Conservation (phyloP, 306 rosid genomes). For the Cicer chorassanicum region DNA sequence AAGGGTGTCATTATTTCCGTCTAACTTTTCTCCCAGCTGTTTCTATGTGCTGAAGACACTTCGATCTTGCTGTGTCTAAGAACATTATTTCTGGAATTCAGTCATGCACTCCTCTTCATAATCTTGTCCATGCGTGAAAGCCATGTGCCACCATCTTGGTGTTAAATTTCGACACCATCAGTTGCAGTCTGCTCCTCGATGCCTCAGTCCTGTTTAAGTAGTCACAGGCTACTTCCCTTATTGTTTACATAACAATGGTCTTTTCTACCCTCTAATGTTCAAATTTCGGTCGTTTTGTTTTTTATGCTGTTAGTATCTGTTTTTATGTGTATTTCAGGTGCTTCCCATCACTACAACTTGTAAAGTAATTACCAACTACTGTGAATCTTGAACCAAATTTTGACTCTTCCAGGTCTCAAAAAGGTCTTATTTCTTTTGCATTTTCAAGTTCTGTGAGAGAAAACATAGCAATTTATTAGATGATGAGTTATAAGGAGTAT, state of each 20-base stretch:
- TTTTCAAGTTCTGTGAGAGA: background rate
- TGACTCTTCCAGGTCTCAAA: background rate
- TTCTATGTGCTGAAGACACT: background rate
- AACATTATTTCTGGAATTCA: background rate
- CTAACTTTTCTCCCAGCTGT: background rate
- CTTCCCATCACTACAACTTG: background rate
- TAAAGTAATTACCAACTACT: background rate
- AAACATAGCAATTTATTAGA: background rate
- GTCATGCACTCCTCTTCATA: background rate
- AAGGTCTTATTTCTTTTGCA: background rate
- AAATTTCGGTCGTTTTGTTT: background rate
- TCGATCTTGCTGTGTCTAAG: background rate
- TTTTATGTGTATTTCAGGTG: background rate
- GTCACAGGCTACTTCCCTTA: background rate
- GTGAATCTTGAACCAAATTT: background rate
- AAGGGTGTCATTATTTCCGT: background rate
- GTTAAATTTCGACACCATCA: background rate
- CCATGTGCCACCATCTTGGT: too few relatives aligned
- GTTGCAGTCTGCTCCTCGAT: background rate
- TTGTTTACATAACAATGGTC: constrained; percentile 11
- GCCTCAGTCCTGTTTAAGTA: constrained; percentile 5
- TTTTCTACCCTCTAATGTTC: background rate
- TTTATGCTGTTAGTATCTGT: background rate
- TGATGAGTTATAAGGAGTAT: background rate
- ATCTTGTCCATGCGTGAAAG: background rate